Conservation (phyloP, 169 alveolate species). For the Blepharisma undulans region DNA sequence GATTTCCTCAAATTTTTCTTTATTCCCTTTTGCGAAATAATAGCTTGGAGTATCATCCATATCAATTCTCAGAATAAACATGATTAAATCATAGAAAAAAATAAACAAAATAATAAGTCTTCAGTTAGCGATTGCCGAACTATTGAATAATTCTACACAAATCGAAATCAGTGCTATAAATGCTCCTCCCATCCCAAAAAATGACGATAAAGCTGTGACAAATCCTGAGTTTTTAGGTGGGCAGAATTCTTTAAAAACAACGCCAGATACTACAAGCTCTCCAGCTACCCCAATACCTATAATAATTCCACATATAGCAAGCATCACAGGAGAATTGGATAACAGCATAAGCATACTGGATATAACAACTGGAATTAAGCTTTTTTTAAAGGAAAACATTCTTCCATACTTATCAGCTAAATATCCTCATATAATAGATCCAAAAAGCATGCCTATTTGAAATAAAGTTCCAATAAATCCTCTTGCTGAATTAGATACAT, state of each 20-base stretch:
- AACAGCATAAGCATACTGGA: not conserved
- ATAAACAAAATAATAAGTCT: not conserved
- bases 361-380: not conserved
- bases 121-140: not conserved
- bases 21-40: not conserved
- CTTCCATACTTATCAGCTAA: slow-evolving; percentile 27
- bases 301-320: not conserved
- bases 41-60: slow-evolving; percentile 27
- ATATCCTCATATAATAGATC: slow-evolving; percentile 1
- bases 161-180: not conserved
- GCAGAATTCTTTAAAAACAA: slow-evolving; percentile 2
- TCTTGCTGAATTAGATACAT: not conserved
- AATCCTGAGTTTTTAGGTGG: not conserved
- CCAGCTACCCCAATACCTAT: slow-evolving; percentile 26
- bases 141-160: not conserved
- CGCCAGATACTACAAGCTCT: slow-evolving; percentile 3
- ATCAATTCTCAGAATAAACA: not conserved
- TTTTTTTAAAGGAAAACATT: slow-evolving; percentile 11
- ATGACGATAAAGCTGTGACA: not conserved
- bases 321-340: not conserved
- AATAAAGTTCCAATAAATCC: slow-evolving; percentile 11
- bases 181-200: slow-evolving; percentile 18
- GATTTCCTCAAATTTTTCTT: not conserved
- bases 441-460: slow-evolving; percentile 10
- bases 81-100: not conserved